phyloP scores from a whole-genome alignment of 306 rosid species.

The Bauhinia variegata region DNA sequence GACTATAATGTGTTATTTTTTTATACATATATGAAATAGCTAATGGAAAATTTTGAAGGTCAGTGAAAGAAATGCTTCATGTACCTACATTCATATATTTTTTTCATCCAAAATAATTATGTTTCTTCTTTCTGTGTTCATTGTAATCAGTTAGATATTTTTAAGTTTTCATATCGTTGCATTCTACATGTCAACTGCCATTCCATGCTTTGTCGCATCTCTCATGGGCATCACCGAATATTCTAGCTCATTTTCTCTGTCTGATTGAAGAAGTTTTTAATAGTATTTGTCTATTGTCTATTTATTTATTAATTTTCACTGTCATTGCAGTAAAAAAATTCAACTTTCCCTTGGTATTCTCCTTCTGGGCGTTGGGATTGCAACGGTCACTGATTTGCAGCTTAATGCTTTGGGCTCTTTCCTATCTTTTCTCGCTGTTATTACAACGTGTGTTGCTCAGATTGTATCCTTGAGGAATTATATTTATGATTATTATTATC shows the following conservation, averaged over 20 bases:
- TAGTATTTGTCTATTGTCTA: conserved; percentile 17
- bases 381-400: conserved; percentile 93
- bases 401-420: conserved; percentile 81
- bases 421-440: conserved; percentile 83
- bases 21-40: conserved; percentile 19
- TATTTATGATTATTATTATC: conserved; percentile 1
- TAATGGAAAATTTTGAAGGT: conserved; percentile 6
- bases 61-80: conserved; percentile 16
- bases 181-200: neutral
- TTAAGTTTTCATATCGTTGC: conserved; percentile 15
- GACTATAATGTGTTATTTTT: conserved; percentile 24
- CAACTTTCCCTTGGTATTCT: conserved; percentile 76
- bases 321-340: conserved; percentile 76
- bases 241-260: conserved; percentile 10
- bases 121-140: neutral
- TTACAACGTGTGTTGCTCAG: conserved; percentile 94
- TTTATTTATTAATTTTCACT: conserved; percentile 32
- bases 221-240: neutral
- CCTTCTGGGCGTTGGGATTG: conserved; percentile 93
- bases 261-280: conserved; percentile 8
- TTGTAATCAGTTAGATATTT: conserved; percentile 3
- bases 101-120: neutral
- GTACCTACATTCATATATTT: neutral
- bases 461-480: conserved; percentile 78
- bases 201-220: conserved; percentile 6